These are phyloP conservation scores for Postia placenta DNA, from an alignment of 768 basidiomycete genomes.

Conservation along the genomic window DNA sequence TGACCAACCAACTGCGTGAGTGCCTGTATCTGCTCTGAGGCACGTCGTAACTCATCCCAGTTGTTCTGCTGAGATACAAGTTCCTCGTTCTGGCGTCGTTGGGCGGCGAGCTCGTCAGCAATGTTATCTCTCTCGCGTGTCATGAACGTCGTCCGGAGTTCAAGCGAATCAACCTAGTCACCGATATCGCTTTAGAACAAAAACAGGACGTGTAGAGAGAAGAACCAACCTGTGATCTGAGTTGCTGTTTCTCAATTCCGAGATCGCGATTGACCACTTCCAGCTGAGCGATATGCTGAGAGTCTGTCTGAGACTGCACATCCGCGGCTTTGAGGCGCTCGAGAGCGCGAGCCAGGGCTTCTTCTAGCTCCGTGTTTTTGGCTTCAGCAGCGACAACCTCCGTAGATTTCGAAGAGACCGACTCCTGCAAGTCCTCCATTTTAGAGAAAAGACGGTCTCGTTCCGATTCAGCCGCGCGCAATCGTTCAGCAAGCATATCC, in stretches of 20 bases:
- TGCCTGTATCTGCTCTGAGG: slow-evolving; percentile 66
- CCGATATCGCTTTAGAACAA: too few species aligned
- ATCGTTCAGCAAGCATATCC: slow-evolving; percentile 60
- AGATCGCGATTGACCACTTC: slow-evolving; percentile 58
- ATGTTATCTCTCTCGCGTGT: slow-evolving; percentile 60
- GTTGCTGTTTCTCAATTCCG: slow-evolving; percentile 44
- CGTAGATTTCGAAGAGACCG: slow-evolving; percentile 34
- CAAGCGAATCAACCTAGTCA: slow-evolving; percentile 41
- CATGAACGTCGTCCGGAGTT: slow-evolving; percentile 49
- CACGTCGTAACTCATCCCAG: slow-evolving; percentile 71
- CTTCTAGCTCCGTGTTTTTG: slow-evolving; percentile 57
- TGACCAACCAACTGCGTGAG: slow-evolving; percentile 57
- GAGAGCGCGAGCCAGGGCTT: slow-evolving; percentile 67
- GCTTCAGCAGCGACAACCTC: slow-evolving; percentile 44
- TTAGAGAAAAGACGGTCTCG: slow-evolving; percentile 54
- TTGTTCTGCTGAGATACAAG: slow-evolving; percentile 59
- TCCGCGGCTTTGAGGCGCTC: slow-evolving; percentile 70
- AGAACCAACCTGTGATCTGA: slow-evolving; percentile 53
- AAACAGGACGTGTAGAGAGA: not conserved
- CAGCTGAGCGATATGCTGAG: slow-evolving; percentile 53
- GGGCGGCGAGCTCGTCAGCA: slow-evolving; percentile 38
- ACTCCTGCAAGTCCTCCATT: slow-evolving; percentile 47
- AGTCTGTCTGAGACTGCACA: slow-evolving; percentile 51
- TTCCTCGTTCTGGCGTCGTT: slow-evolving; percentile 58
- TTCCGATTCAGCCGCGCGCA: slow-evolving; percentile 54